These are phyloP conservation scores for Astrocystis sublimbata DNA, from an alignment of 495 filamentous ascomycete genomes.

Conservation along the genomic window DNA sequence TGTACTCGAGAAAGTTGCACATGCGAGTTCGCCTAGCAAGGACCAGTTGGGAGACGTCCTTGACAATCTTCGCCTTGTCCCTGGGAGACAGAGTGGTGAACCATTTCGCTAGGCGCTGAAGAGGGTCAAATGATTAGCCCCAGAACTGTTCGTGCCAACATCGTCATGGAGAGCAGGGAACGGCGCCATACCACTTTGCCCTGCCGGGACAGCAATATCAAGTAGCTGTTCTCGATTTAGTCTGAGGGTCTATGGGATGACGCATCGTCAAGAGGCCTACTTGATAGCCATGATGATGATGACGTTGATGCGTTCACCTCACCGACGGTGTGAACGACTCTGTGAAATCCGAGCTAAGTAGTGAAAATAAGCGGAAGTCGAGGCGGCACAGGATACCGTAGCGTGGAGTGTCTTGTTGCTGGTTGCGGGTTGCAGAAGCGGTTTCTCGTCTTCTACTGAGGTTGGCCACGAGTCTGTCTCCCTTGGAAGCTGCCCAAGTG, in stretches of 20 bases:
- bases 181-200: conserved; percentile 89
- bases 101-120: conserved; percentile 96
- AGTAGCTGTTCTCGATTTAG: conserved; percentile 67
- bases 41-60: conserved; percentile 98
- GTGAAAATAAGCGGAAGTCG: background rate
- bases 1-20: conserved; percentile 99
- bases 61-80: conserved; percentile 99
- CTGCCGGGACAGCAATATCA: conserved; percentile 95
- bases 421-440: conserved; percentile 21
- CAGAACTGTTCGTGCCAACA: conserved; percentile 20
- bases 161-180: conserved; percentile 33
- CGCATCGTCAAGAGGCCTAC: conserved; percentile 29
- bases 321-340: conserved; percentile 23
- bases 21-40: conserved; percentile 93
- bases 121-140: conserved; percentile 33
- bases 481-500: too few species aligned
- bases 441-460: conserved; percentile 24
- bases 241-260: conserved; percentile 13
- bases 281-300: conserved; percentile 54
- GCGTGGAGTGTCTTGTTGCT: background rate
- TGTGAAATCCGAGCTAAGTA: conserved; percentile 18
- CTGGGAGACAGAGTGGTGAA: conserved; percentile 97
- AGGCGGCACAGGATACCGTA: background rate
- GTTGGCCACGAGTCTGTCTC: conserved; percentile 35
- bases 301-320: conserved; percentile 45